Percentiles rank a stretch among this genome's conserved stretches.
Conservation (phyloP, 768 basidiomycete genomes). For the Pisolithus microcarpus region DNA sequence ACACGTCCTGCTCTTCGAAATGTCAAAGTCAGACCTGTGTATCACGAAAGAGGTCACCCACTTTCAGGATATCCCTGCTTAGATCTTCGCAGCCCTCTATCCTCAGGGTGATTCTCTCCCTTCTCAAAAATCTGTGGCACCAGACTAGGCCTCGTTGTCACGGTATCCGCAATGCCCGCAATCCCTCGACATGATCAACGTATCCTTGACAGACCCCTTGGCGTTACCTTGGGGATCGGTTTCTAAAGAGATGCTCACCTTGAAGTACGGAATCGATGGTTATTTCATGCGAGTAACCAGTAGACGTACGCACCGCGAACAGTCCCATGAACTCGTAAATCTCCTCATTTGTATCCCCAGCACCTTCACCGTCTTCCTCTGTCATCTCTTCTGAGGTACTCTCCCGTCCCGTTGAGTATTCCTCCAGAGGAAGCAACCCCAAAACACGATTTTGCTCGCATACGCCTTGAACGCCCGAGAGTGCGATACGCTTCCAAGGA, state of each 20-base stretch:
- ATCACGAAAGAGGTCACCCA: slow-evolving; percentile 24
- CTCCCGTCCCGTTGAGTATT: slow-evolving; percentile 18
- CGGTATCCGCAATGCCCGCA: slow-evolving; percentile 93
- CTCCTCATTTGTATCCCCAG: slow-evolving; percentile 57
- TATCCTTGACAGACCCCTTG: slow-evolving; percentile 49
- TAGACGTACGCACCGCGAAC: slow-evolving; percentile 74
- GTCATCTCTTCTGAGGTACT: not conserved
- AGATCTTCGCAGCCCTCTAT: slow-evolving; percentile 73
- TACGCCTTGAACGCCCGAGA: slow-evolving; percentile 89
- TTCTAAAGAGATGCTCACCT: slow-evolving; percentile 39
- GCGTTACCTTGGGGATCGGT: not conserved
- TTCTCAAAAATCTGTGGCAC: too few relatives aligned
- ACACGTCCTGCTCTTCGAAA: slow-evolving; percentile 78
- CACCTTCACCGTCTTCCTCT: slow-evolving; percentile 6
- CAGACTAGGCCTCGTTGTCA: slow-evolving; percentile 91
- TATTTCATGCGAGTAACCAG: slow-evolving; percentile 93
- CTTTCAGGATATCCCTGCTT: slow-evolving; percentile 25
- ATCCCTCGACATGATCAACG: slow-evolving; percentile 96
- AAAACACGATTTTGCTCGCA: slow-evolving; percentile 73
- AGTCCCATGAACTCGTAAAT: slow-evolving; percentile 79
- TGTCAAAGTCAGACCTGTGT: not conserved
- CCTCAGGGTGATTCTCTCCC: slow-evolving; percentile 38
- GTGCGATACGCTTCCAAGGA: slow-evolving; percentile 77
- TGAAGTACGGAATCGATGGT: slow-evolving; percentile 94
- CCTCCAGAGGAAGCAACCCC: slow-evolving; percentile 57